A percentile compares a stretch with the other conserved stretches of the same genome.
Conservation (phyloP, 805 yeast genomes). For the Zygoascus bituminiphila region DNA sequence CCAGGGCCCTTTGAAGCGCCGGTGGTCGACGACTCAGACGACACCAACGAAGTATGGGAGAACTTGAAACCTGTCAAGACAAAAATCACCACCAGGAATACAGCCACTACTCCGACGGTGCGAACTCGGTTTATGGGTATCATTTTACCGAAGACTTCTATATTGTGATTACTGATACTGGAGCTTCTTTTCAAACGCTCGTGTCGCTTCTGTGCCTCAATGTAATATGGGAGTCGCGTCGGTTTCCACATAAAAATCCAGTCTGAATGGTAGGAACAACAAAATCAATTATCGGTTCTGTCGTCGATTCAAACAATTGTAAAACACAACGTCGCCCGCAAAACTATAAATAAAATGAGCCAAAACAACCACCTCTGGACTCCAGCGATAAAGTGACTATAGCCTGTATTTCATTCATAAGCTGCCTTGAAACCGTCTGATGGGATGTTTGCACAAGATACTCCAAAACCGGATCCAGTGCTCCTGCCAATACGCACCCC, state of each 20-base stretch:
- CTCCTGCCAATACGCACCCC: neutral
- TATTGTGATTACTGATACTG: neutral
- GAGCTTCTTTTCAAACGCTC: conserved; percentile 2
- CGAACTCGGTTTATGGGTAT: neutral
- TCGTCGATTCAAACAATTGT: too few species aligned
- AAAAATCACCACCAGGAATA: neutral
- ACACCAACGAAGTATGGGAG: neutral
- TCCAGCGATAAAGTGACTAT: too few species aligned
- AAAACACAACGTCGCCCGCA: too few species aligned
- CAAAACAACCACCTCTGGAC: too few species aligned
- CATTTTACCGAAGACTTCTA: neutral
- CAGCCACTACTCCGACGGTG: neutral
- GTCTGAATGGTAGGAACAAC: too few species aligned
- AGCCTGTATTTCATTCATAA: neutral
- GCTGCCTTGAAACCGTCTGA: too few species aligned
- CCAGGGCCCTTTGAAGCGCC: neutral
- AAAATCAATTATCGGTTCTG: too few species aligned
- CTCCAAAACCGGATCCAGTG: neutral
- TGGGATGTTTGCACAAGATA: neutral
- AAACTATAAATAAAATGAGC: too few species aligned
- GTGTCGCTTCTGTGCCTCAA: conserved; percentile 5
- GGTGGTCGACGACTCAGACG: neutral
- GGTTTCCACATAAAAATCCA: conserved; percentile 5
- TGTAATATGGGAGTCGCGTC: conserved; percentile 4
- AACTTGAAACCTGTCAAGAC: neutral